Base-by-base conservation (phyloP, 495 filamentous ascomycete genomes). In the Staphylotrichum tortipilum region DNA sequence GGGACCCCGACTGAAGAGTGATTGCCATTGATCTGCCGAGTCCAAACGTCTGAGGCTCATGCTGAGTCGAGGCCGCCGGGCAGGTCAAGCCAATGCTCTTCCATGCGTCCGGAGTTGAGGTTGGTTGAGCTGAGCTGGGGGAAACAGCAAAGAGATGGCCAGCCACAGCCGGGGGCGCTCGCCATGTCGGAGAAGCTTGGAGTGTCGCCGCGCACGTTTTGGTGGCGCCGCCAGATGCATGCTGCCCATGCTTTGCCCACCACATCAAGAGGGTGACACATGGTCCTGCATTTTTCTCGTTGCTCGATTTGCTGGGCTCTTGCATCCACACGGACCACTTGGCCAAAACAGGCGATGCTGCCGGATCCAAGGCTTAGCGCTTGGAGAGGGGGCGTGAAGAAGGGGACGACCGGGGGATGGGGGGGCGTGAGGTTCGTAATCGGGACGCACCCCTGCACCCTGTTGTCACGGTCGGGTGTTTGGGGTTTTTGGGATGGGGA, bases 21-120 rank as follows among this genome's bases (percentile, higher is more conserved):
- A 61, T 63, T 57, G 53, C 45, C 61, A 56, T 53, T 54, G 61
- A 63, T 63, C 61, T 54, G 47, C 61, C 53, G 53, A 63, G 53
- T 41, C 55, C 58, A 63, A 63, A 63, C 61, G 58, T 55, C 50
- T 48, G 53, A 55, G 57, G 47, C 51, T 57, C 44, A 50, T 53
- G 59, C 45, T 49, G 23, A 44, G 34, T 28, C 23, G 26, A 49
- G 30, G 39, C 40, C 15, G 37, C 14, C 30, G 14, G 22, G 26
- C 24, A 47, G 23, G 24, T 37, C 3, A 44, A 44, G 47, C 37
- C 37, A 44, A 31, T 38, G 39, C 33, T 41, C n/a, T 22, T 21
- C 19, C 44, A 47, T 50, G 41, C 45, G 42, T 4, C 17, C 43
- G 41, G 22, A 30, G 12, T 28, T 30, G 29, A 19, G 28, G n/a